Evolutionary conservation across 192 early-diverging fungal genomes (phyloP).

Genomic region (Coemansia sp.): DNA sequence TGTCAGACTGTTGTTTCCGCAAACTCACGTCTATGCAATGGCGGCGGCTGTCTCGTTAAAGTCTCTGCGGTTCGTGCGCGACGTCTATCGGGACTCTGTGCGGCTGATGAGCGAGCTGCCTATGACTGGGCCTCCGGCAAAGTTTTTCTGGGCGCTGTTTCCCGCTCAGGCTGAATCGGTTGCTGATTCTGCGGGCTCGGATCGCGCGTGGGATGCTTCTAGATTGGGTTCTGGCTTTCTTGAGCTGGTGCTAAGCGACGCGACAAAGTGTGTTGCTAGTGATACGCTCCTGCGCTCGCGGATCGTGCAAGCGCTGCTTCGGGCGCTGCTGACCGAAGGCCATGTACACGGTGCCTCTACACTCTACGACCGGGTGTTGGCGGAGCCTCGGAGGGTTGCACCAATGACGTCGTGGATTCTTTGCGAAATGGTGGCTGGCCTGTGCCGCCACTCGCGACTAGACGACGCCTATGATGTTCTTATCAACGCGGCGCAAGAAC

Average conservation of each 20-base stretch:
- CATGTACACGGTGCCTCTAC: constrained; percentile 9
- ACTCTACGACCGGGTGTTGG: constrained; percentile 6
- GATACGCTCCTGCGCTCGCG: constrained; percentile 8
- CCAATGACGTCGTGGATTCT: constrained; percentile 24
- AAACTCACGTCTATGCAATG: constrained; percentile 36
- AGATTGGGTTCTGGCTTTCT: constrained; percentile 32
- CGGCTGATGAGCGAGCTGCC: constrained; percentile 4
- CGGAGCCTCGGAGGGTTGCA: not conserved
- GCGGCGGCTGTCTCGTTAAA: constrained; percentile 29
- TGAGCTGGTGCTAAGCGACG: constrained; percentile 11
- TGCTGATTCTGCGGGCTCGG: not conserved
- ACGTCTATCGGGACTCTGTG: constrained; percentile 19
- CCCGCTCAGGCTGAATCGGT: not conserved
- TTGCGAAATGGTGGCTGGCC: constrained; percentile 31
- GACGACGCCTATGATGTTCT: constrained; percentile 19
- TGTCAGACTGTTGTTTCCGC: constrained; percentile 20
- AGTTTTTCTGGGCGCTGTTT: constrained; percentile 23
- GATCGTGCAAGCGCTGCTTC: constrained; percentile 18
- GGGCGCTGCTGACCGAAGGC: constrained; percentile 36
- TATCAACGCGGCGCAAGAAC: not conserved
- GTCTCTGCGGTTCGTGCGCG: constrained; percentile 12
- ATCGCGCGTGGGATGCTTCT: constrained; percentile 28
- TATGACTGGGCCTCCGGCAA: not conserved
- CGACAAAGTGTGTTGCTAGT: not conserved
- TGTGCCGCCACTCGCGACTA: constrained; percentile 20